Percentiles rank a stretch among this genome's conserved stretches.
These are phyloP conservation scores for Lophiostoma macrostomum DNA, from an alignment of 495 filamentous ascomycete species.

Conservation along the genomic window DNA sequence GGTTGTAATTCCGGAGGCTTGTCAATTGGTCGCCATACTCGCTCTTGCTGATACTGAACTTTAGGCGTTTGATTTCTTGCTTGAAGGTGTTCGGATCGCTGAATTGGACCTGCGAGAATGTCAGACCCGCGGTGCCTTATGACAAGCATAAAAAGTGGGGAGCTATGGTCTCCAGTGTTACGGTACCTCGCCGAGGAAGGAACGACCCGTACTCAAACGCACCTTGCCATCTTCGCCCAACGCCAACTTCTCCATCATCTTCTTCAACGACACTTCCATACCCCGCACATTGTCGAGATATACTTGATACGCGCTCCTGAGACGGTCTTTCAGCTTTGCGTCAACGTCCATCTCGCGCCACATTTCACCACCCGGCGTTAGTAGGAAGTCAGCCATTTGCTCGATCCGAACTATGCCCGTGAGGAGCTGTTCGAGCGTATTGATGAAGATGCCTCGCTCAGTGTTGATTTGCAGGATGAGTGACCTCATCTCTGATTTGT, in stretches of 20 bases:
- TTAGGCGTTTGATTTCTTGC: constrained; percentile 7
- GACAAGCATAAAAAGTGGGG: neutral
- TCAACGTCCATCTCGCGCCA: constrained; percentile 6
- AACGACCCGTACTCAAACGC: neutral
- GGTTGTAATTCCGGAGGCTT: constrained; percentile 27
- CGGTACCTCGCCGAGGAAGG: neutral
- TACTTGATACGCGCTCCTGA: constrained; percentile 8
- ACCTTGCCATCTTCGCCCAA: constrained; percentile 13
- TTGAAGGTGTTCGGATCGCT: constrained; percentile 11
- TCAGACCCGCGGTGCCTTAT: neutral
- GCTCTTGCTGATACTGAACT: constrained; percentile 13
- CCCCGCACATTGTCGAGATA: constrained; percentile 9
- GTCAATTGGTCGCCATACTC: constrained; percentile 16
- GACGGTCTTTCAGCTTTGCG: constrained; percentile 3
- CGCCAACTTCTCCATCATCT: constrained; percentile 11
- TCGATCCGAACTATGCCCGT: constrained; percentile 5
- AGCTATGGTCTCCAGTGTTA: neutral
- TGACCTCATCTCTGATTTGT: constrained; percentile 28
- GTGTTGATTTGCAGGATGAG: constrained; percentile 23
- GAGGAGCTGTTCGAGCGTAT: constrained; percentile 35
- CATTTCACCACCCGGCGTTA: neutral
- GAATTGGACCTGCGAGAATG: constrained; percentile 8
- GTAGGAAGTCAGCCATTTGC: constrained; percentile 4
- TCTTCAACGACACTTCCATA: constrained; percentile 8
- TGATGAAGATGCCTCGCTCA: constrained; percentile 30